Evolutionary conservation across 2,329 filamentous ascomycete genomes (phyloP).

Genomic region (Colletotrichum scovillei): DNA sequence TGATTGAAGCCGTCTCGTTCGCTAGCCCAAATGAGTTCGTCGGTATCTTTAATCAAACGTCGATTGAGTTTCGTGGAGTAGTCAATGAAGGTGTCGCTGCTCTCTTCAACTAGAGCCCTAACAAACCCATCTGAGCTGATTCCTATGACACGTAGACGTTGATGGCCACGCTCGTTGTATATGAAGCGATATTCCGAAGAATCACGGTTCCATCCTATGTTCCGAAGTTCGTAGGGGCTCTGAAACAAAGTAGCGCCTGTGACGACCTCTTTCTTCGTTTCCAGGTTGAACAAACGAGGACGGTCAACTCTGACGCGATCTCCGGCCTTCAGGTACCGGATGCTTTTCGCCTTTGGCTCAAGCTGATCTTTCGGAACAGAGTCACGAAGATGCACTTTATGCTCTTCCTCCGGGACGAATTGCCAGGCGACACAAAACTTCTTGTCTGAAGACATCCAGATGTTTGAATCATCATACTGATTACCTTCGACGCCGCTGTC

Average conservation of each 20-base stretch:
- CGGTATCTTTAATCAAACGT: neutral
- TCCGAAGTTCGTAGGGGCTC: conserved; percentile 38
- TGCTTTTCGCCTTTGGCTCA: conserved; percentile 39
- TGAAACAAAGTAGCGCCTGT: conserved; percentile 40
- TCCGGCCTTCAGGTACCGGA: conserved; percentile 42
- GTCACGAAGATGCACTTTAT: conserved; percentile 38
- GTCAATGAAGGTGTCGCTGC: conserved; percentile 40
- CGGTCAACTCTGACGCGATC: conserved; percentile 40
- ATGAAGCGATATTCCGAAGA: conserved; percentile 42
- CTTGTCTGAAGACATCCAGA: conserved; percentile 37
- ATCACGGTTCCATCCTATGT: conserved; percentile 41
- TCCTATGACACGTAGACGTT: conserved; percentile 37
- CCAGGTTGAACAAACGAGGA: conserved; percentile 42
- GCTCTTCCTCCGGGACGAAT: conserved; percentile 37
- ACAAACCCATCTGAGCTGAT: conserved; percentile 36
- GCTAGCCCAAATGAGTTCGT: conserved; percentile 43
- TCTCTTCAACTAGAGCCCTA: conserved; percentile 39
- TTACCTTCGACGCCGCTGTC: neutral
- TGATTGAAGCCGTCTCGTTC: conserved; percentile 45
- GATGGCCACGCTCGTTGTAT: conserved; percentile 44
- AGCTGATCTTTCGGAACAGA: conserved; percentile 43
- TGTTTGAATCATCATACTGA: conserved; percentile 1
- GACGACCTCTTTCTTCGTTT: conserved; percentile 34
- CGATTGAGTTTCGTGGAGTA: conserved; percentile 30
- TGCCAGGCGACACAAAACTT: conserved; percentile 40